These are phyloP conservation scores for Ceratobasidium sp. DNA, from an alignment of 1,284 basidiomycete genomes.

Conservation along the genomic window DNA sequence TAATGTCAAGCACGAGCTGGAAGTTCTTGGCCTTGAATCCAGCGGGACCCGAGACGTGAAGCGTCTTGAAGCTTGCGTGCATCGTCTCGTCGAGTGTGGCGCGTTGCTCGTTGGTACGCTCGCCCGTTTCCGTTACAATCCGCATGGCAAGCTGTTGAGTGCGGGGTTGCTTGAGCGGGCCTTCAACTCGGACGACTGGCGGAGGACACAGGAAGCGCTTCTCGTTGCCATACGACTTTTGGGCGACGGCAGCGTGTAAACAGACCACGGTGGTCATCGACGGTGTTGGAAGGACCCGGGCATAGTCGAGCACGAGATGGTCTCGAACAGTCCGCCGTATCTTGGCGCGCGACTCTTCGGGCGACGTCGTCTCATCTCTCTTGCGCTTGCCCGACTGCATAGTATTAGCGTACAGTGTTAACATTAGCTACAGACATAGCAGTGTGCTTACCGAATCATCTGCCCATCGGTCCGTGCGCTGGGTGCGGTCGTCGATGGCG, in stretches of 20 bases:
- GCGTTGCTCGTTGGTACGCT: slow-evolving; percentile 81
- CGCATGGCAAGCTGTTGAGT: slow-evolving; percentile 82
- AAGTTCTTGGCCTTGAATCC: slow-evolving; percentile 85
- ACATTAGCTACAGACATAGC: too few relatives aligned
- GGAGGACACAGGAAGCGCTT: slow-evolving; percentile 91
- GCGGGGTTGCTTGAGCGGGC: slow-evolving; percentile 80
- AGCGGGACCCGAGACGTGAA: slow-evolving; percentile 81
- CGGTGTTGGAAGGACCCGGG: slow-evolving; percentile 24
- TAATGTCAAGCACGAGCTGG: slow-evolving; percentile 81
- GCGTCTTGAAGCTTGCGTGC: slow-evolving; percentile 86
- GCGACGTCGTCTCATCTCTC: slow-evolving; percentile 24
- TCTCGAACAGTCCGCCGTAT: slow-evolving; percentile 27
- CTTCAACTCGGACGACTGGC: slow-evolving; percentile 85
- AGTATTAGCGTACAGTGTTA: background rate
- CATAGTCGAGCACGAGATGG: slow-evolving; percentile 29
- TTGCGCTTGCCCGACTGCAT: slow-evolving; percentile 33
- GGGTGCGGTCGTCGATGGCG: slow-evolving; percentile 28
- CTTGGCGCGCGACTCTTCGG: slow-evolving; percentile 35
- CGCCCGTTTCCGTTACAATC: slow-evolving; percentile 82
- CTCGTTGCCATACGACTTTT: slow-evolving; percentile 91
- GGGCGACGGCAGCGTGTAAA: slow-evolving; percentile 85
- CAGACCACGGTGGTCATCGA: slow-evolving; percentile 88
- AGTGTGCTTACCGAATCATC: background rate
- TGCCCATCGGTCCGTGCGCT: background rate
- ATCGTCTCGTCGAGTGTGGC: slow-evolving; percentile 79